Evolutionary conservation across 352 stramenopile genomes (phyloP).

Genomic region (Phytopythium vexans): DNA sequence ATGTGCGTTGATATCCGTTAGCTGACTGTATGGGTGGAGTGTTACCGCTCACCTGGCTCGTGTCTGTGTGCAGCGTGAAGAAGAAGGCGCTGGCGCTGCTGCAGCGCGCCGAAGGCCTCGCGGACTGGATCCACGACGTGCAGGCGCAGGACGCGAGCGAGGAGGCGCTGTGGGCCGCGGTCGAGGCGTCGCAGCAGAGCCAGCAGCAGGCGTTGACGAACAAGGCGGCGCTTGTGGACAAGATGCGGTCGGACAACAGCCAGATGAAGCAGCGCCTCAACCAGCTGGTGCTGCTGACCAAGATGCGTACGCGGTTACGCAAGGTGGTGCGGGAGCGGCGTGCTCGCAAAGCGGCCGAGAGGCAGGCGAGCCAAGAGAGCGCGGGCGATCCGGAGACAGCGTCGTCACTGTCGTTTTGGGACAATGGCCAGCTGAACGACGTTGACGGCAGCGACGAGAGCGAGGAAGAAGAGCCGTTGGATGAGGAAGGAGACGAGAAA

Average conservation of each 20-base stretch:
- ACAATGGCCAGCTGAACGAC: slow-evolving; percentile 17
- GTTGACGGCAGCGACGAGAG: slow-evolving; percentile 17
- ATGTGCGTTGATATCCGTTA: slow-evolving; percentile 26
- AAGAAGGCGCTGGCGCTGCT: slow-evolving; percentile 74
- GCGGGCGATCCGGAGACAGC: slow-evolving; percentile 7
- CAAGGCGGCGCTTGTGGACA: slow-evolving; percentile 56
- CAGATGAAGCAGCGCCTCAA: slow-evolving; percentile 60
- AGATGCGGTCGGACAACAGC: slow-evolving; percentile 59
- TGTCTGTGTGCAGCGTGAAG: slow-evolving; percentile 36
- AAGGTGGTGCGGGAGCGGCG: slow-evolving; percentile 44
- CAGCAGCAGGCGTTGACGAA: slow-evolving; percentile 38
- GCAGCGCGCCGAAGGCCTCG: slow-evolving; percentile 67
- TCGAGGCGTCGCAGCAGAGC: slow-evolving; percentile 42
- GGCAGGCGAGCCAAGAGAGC: slow-evolving; percentile 5
- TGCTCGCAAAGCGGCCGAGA: slow-evolving; percentile 40
- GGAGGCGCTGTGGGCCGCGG: slow-evolving; percentile 33
- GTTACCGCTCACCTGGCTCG: background rate
- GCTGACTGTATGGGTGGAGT: background rate
- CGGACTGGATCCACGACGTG: slow-evolving; percentile 55
- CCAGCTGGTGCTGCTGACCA: slow-evolving; percentile 55
- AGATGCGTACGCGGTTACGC: slow-evolving; percentile 48
- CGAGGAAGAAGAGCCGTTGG: slow-evolving; percentile 7
- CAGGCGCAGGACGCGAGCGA: slow-evolving; percentile 26
- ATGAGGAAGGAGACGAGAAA: slow-evolving; percentile 7
- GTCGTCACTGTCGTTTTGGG: slow-evolving; percentile 9